These are phyloP conservation scores for Sporobolomyces roseus DNA, from an alignment of 768 basidiomycete species.

Conservation along the genomic window DNA sequence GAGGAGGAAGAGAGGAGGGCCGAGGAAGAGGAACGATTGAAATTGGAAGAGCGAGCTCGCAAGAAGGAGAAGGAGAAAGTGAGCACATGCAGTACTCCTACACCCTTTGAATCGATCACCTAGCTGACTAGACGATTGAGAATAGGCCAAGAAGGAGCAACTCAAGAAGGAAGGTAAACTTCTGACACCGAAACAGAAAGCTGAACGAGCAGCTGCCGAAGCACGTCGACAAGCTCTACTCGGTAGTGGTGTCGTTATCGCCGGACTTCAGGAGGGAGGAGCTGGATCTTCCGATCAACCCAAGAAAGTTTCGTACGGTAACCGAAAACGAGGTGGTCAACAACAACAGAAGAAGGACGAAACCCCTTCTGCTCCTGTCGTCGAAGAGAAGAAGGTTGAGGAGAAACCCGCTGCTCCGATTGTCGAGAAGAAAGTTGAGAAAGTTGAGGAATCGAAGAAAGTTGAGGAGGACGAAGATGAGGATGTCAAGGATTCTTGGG, in stretches of 20 bases:
- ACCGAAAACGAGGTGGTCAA: constrained; percentile 67
- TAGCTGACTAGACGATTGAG: neutral
- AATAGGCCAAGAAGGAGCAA: constrained; percentile 79
- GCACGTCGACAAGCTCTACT: constrained; percentile 84
- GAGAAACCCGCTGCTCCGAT: too few relatives aligned
- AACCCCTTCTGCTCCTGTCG: constrained; percentile 13
- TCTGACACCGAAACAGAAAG: constrained; percentile 96
- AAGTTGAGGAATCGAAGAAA: too few relatives aligned
- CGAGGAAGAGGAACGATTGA: constrained; percentile 78
- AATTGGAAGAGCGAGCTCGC: constrained; percentile 81
- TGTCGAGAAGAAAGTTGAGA: constrained; percentile 45
- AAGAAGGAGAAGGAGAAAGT: constrained; percentile 98
- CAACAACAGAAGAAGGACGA: constrained; percentile 36
- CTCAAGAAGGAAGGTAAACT: constrained; percentile 90
- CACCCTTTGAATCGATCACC: too few relatives aligned
- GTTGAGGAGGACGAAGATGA: constrained; percentile 46
- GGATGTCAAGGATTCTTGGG: constrained; percentile 45
- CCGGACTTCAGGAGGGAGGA: constrained; percentile 63
- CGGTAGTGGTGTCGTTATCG: constrained; percentile 81
- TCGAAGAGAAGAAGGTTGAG: constrained; percentile 48
- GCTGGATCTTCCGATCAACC: constrained; percentile 47
- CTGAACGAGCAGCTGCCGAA: constrained; percentile 84
- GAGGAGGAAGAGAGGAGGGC: constrained; percentile 81
- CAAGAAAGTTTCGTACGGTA: constrained; percentile 78
- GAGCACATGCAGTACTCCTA: too few relatives aligned